These are phyloP conservation scores for Cyamopsis tetragonoloba DNA, from an alignment of 306 rosid species.

Conservation along the genomic window DNA sequence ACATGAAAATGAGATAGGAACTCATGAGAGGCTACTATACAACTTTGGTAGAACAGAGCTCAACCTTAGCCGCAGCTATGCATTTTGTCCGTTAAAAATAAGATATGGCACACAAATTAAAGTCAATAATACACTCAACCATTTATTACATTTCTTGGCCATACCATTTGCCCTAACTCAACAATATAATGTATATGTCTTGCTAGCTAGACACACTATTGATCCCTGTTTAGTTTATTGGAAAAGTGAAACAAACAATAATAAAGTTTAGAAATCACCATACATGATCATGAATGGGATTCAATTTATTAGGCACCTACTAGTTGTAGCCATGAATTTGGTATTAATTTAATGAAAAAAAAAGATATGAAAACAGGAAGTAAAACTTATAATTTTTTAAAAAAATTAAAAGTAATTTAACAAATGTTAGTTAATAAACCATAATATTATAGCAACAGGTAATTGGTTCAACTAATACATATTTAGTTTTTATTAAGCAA, in stretches of 20 bases:
- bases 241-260: background rate
- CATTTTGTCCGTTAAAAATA: background rate
- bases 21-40: conserved; percentile 24
- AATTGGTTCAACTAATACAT: too few relatives aligned
- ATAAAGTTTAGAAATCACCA: background rate
- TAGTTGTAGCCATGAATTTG: background rate
- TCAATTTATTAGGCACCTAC: background rate
- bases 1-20: conserved; percentile 36
- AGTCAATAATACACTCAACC: background rate
- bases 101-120: background rate
- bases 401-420: too few relatives aligned
- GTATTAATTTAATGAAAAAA: background rate
- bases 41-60: conserved; percentile 22
- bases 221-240: background rate
- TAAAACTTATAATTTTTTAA: too few relatives aligned
- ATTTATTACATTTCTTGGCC: background rate
- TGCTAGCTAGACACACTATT: background rate
- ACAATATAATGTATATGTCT: conserved; percentile 11
- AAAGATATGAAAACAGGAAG: background rate
- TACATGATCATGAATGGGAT: background rate
- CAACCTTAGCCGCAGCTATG: conserved; percentile 8
- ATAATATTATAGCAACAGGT: too few relatives aligned
- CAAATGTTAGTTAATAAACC: too few relatives aligned
- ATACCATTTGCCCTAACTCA: background rate
- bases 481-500: too few relatives aligned